Conservation (phyloP, 768 basidiomycete species). For the Hirschioporus abietinus region DNA sequence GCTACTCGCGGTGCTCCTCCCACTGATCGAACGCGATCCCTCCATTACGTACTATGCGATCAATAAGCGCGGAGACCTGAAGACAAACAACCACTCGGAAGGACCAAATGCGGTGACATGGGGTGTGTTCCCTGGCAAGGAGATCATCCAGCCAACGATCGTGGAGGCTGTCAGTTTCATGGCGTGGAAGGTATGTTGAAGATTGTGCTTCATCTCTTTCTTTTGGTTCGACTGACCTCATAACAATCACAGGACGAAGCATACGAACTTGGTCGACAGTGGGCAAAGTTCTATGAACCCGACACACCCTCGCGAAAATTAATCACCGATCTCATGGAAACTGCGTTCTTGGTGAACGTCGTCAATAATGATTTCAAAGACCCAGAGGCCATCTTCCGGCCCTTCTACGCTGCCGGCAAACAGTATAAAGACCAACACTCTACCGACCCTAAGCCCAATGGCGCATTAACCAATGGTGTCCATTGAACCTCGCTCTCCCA, state of each 20-base stretch:
- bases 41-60: constrained; percentile 96
- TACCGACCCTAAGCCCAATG: constrained; percentile 35
- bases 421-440: constrained; percentile 41
- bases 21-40: constrained; percentile 79
- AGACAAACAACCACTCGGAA: constrained; percentile 91
- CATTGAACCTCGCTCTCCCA: constrained; percentile 11
- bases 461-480: constrained; percentile 21
- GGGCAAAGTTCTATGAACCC: constrained; percentile 82
- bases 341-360: constrained; percentile 84
- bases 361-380: constrained; percentile 96
- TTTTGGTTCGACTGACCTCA: constrained; percentile 7
- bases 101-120: constrained; percentile 99
- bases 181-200: constrained; percentile 82
- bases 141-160: constrained; percentile 93
- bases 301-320: constrained; percentile 70
- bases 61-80: constrained; percentile 90
- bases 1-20: constrained; percentile 65
- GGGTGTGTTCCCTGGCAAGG: constrained; percentile 97
- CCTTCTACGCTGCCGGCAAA: constrained; percentile 75
- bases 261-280: constrained; percentile 85
- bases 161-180: constrained; percentile 97
- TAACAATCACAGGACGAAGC: constrained; percentile 73
- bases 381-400: constrained; percentile 76
- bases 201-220: constrained; percentile 2
- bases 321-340: constrained; percentile 75